Evolutionary conservation across 2,329 filamentous ascomycete species (phyloP).

Genomic region (Pseudocercospora pini-densiflorae): DNA sequence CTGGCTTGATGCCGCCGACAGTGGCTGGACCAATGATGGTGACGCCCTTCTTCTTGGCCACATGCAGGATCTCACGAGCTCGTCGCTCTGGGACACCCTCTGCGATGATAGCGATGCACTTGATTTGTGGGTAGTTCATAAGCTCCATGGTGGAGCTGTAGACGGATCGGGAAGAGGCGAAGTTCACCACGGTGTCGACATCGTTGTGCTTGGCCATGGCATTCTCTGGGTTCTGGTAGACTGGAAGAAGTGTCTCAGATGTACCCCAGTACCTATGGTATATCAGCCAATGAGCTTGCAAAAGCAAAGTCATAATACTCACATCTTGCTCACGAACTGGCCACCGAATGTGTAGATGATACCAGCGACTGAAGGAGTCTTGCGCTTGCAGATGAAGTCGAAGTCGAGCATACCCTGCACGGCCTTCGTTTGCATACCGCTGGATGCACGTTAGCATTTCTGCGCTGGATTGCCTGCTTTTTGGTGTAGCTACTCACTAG

Average conservation of each 20-base stretch:
- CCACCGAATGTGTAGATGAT: slow-evolving; percentile 99
- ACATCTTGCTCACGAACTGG: slow-evolving; percentile 99
- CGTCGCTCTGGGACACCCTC: slow-evolving; percentile 99
- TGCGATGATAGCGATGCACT: slow-evolving; percentile 98
- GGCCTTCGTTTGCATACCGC: slow-evolving; percentile 88
- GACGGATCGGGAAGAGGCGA: slow-evolving; percentile 97
- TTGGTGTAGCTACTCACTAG: slow-evolving; percentile 65
- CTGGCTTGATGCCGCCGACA: slow-evolving; percentile 98
- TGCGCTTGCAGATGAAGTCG: slow-evolving; percentile 99
- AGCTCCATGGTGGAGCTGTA: slow-evolving; percentile 99
- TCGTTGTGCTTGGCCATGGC: slow-evolving; percentile 96
- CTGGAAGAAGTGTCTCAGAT: slow-evolving; percentile 96
- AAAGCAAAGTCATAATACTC: slow-evolving; percentile 27
- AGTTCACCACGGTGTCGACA: slow-evolving; percentile 98
- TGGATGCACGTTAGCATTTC: slow-evolving; percentile 44
- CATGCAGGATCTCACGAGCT: slow-evolving; percentile 95
- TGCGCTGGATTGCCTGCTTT: neutral
- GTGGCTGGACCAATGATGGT: slow-evolving; percentile 99
- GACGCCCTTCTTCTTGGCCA: slow-evolving; percentile 97
- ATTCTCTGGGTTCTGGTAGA: slow-evolving; percentile 94
- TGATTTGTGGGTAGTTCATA: slow-evolving; percentile 96
- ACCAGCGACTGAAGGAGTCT: slow-evolving; percentile 92
- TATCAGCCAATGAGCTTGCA: neutral
- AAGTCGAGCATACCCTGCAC: slow-evolving; percentile 81
- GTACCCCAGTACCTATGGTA: slow-evolving; percentile 88